These are phyloP conservation scores for Coprinopsis sp. DNA, from an alignment of 768 basidiomycete genomes.

Conservation along the genomic window DNA sequence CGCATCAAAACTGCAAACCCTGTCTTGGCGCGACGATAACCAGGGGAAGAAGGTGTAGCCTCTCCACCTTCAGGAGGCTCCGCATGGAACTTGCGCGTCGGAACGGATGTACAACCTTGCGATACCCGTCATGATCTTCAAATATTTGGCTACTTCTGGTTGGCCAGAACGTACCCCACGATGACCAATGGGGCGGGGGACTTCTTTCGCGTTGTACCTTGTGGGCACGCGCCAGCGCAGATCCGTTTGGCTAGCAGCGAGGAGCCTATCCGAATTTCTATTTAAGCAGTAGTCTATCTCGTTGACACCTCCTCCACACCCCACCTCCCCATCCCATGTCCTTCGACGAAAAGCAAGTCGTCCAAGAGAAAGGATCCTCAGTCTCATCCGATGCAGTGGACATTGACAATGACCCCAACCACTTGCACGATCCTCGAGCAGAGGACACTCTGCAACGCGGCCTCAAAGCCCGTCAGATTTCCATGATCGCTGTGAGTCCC, in stretches of 20 bases:
- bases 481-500: constrained; percentile 47
- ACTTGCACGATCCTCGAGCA: constrained; percentile 30
- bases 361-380: constrained; percentile 15
- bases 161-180: too few species aligned
- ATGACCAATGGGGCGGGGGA: too few species aligned
- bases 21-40: too few species aligned
- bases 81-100: not conserved
- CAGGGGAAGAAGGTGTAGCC: too few species aligned
- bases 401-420: constrained; percentile 8
- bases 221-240: too few species aligned
- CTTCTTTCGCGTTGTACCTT: too few species aligned
- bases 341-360: constrained; percentile 24
- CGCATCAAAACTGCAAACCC: too few species aligned
- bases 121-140: too few species aligned
- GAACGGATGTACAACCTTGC: too few species aligned
- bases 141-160: too few species aligned
- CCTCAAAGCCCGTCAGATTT: constrained; percentile 48
- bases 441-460: constrained; percentile 42
- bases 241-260: too few species aligned
- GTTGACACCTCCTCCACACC: not conserved
- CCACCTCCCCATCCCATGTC: constrained; percentile 12
- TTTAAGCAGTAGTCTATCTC: not conserved
- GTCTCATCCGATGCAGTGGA: constrained; percentile 17
- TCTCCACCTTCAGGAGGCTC: not conserved
- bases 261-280: too few species aligned